These are phyloP conservation scores for Mycosphaerella sp. DNA, from an alignment of 2,329 filamentous ascomycete genomes.

Conservation along the genomic window DNA sequence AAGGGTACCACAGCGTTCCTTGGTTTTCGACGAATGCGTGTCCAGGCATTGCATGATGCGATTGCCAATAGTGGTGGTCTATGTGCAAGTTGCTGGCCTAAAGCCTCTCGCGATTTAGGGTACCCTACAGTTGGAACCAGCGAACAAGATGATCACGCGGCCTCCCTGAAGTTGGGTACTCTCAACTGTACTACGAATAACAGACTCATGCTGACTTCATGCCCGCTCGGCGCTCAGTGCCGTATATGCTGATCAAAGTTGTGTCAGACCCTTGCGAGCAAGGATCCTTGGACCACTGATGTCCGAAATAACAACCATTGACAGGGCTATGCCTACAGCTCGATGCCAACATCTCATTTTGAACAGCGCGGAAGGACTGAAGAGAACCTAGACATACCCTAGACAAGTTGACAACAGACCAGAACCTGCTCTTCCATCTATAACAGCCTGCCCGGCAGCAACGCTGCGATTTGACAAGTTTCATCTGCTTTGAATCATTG, in stretches of 20 bases:
- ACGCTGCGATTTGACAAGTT: neutral
- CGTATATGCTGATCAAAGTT: neutral
- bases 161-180: neutral
- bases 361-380: neutral
- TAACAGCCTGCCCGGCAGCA: neutral
- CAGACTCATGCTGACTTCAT: neutral
- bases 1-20: too few species aligned
- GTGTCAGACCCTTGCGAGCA: neutral
- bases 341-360: neutral
- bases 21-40: too few species aligned
- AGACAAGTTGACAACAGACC: neutral
- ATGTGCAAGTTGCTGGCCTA: neutral
- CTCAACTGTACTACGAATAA: neutral
- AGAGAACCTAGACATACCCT: neutral
- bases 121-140: neutral
- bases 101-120: neutral
- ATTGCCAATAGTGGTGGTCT: too few species aligned
- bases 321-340: constrained; percentile 2
- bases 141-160: neutral
- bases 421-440: neutral
- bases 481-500: neutral
- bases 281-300: neutral
- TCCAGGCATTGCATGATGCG: too few species aligned
- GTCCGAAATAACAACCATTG: neutral
- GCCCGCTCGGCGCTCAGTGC: neutral